Conservation (phyloP, 257 asterid species). For the Przewalskia tangutica region DNA sequence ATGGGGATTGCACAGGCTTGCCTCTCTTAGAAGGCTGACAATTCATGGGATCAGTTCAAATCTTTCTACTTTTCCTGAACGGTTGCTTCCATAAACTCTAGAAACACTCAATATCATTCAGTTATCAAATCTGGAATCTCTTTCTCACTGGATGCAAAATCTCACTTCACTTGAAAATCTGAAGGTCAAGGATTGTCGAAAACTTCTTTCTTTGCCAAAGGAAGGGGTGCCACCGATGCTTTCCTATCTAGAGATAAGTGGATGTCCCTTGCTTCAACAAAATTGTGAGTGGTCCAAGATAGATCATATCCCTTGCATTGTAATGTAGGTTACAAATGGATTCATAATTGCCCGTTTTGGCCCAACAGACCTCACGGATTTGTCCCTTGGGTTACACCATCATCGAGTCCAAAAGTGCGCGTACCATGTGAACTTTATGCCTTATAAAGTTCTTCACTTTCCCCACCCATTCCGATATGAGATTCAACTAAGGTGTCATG, state of each 20-base stretch:
- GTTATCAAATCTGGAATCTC: slow-evolving; percentile 24
- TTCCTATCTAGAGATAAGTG: slow-evolving; percentile 36
- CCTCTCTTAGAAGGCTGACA: slow-evolving; percentile 35
- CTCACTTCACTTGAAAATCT: slow-evolving; percentile 40
- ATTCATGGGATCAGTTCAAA: slow-evolving; percentile 22
- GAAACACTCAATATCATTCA: slow-evolving; percentile 27
- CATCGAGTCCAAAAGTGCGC: no score
- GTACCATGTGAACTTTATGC: no score
- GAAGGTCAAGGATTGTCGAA: slow-evolving; percentile 31
- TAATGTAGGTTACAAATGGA: slow-evolving; percentile 21
- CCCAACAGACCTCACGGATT: no score
- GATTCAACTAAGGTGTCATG: no score
- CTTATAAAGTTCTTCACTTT: no score
- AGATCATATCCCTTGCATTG: slow-evolving; percentile 44
- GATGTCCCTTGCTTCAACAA: slow-evolving; percentile 27
- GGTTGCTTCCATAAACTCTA: slow-evolving; percentile 41
- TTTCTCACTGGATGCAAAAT: slow-evolving; percentile 42
- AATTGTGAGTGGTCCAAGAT: slow-evolving; percentile 29
- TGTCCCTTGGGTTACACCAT: no score
- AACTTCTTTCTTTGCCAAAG: slow-evolving; percentile 24
- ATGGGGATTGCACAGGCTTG: slow-evolving; percentile 41
- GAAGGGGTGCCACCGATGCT: slow-evolving; percentile 39
- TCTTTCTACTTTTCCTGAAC: slow-evolving; percentile 27
- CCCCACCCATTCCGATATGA: no score
- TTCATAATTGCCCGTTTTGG: neutral